Evolutionary conservation across 2,329 filamentous ascomycete species (phyloP).

Genomic region (Stagonosporopsis rhizophila): DNA sequence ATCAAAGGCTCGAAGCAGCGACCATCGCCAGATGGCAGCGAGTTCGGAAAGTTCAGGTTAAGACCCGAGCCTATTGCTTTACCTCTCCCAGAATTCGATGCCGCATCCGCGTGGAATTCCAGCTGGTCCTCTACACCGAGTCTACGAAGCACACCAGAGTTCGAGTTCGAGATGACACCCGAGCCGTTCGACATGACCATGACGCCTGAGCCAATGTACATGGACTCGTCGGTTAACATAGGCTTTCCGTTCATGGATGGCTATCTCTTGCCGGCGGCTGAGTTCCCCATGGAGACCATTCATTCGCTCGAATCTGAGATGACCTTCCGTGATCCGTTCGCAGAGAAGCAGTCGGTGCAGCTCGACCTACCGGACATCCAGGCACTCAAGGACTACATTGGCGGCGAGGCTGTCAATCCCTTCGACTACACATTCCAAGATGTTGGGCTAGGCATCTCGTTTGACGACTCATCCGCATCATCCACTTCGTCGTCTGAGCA

Average conservation of each 20-base stretch:
- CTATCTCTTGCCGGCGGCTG: conserved; percentile 23
- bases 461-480: conserved; percentile 18
- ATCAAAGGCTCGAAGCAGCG: conserved; percentile 39
- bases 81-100: conserved; percentile 28
- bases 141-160: conserved; percentile 34
- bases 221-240: conserved; percentile 21
- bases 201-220: conserved; percentile 36
- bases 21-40: conserved; percentile 39
- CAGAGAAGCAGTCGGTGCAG: conserved; percentile 34
- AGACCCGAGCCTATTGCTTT: conserved; percentile 31
- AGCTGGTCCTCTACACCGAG: conserved; percentile 39
- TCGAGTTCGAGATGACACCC: conserved; percentile 40
- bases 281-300: conserved; percentile 25
- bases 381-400: conserved; percentile 37
- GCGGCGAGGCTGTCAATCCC: conserved; percentile 31
- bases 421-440: conserved; percentile 32
- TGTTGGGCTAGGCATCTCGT: conserved; percentile 23
- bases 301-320: conserved; percentile 32
- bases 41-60: conserved; percentile 39
- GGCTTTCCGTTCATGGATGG: conserved; percentile 36
- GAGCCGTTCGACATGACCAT: conserved; percentile 34
- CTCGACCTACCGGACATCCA: conserved; percentile 36
- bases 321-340: conserved; percentile 38
- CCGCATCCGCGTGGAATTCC: conserved; percentile 28
- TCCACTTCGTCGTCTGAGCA: conserved; percentile 15